Evolutionary conservation across 768 basidiomycete species (phyloP).

Genomic region (Lyophyllum shimeji): DNA sequence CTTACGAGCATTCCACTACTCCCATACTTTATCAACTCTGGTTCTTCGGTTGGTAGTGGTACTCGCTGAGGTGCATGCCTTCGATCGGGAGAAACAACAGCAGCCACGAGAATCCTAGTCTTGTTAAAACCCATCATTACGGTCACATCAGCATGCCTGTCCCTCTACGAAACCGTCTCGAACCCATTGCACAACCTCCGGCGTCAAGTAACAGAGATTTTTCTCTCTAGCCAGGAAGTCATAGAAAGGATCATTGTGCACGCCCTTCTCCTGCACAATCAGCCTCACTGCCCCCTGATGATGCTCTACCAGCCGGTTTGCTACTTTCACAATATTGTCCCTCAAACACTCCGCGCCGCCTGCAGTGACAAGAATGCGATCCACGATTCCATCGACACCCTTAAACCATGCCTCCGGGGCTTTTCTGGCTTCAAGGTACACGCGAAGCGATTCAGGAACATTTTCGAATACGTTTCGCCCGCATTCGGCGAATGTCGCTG

Average conservation of each 20-base stretch:
- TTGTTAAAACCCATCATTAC: too few relatives aligned
- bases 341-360: conserved; percentile 30
- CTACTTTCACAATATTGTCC: conserved; percentile 28
- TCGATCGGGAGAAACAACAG: too few relatives aligned
- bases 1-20: too few relatives aligned
- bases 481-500: conserved; percentile 7
- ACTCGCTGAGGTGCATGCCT: too few relatives aligned
- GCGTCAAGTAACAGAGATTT: conserved; percentile 17
- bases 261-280: conserved; percentile 27
- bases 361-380: conserved; percentile 32
- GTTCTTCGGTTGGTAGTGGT: too few relatives aligned
- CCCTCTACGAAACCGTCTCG: conserved; percentile 12
- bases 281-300: conserved; percentile 10
- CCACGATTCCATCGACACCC: conserved; percentile 28
- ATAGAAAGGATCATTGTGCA: conserved; percentile 32
- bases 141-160: not conserved
- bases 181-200: conserved; percentile 23
- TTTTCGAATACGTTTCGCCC: conserved; percentile 10
- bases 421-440: conserved; percentile 29
- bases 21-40: too few relatives aligned
- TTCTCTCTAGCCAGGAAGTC: conserved; percentile 20
- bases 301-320: conserved; percentile 11
- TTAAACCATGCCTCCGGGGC: conserved; percentile 31
- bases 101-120: too few relatives aligned
- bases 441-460: conserved; percentile 15